Evolutionary conservation across 2,329 filamentous ascomycete genomes (phyloP), one percentile per base, ranked within the genome.

Genomic region (Polytolypa hystricis): DNA sequence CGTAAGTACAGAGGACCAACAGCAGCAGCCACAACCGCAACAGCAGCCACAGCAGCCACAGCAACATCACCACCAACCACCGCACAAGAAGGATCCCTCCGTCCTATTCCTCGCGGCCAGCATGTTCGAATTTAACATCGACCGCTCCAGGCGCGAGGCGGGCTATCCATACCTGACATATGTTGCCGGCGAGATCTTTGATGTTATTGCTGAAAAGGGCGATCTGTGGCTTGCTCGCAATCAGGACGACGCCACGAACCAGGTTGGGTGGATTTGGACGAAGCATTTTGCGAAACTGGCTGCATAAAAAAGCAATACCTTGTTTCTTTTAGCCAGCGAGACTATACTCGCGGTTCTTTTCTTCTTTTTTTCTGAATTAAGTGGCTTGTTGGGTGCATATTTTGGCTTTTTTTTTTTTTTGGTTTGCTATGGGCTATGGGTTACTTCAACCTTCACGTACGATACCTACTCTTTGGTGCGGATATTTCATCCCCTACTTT

Each of bases 141-240:
- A 89, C 53, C 84, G 83, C 16, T 83, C 86, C 17, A 84, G 93
- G 49, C 79, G 84, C 40, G 91, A 96, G 62, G 89, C 83, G 42
- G 91, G 91, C 16, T 96, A 94, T 60, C 87, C 89, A 14, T 98
- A 98, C 57, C 67, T 98, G 42, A 91, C 86, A 30, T 98, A 98
- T 61, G 84, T 89, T 47, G 84, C 87, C 36, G 91, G 91, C 46
- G 91, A 98, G 74, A 84, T 89, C 44, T 89, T 89, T 52, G 83
- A 89, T 62, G 81, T 98, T 36, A 85, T 98, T 54, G 91, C 81
- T 19, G 87, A 95, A 60, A 95, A 95, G 58, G 91, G 91, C 45
- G 91, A 98, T 66, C 72, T 96, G 33, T 98, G 91, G 91, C 76
- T 98, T 39, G 91, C 91, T 36, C 85, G 85, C 60, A 98, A 98